These are phyloP conservation scores for Trichoderma breve DNA, from an alignment of 2,329 filamentous ascomycete genomes.

Conservation along the genomic window DNA sequence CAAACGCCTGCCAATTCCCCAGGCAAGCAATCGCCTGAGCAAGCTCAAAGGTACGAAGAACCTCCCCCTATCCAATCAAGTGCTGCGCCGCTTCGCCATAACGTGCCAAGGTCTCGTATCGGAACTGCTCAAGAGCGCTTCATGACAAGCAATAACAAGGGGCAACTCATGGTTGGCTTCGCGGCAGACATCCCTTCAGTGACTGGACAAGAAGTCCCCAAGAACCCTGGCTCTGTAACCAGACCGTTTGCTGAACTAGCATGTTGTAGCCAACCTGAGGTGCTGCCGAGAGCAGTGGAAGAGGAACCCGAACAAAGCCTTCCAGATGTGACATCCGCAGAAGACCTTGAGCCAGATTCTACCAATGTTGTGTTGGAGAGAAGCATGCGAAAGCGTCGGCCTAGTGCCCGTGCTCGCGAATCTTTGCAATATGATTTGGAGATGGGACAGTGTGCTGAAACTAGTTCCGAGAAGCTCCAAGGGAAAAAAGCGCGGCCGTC, in stretches of 20 bases:
- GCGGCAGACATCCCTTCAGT: background rate
- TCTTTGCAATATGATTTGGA: constrained; percentile 5
- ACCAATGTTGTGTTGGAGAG: background rate
- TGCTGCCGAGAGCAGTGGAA: constrained; percentile 4
- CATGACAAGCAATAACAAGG: constrained; percentile 16
- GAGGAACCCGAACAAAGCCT: background rate
- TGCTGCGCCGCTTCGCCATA: background rate
- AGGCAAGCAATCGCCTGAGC: background rate
- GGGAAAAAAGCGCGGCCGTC: background rate
- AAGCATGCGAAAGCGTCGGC: constrained; percentile 7
- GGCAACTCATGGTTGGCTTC: constrained; percentile 14
- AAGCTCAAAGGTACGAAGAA: constrained; percentile 3
- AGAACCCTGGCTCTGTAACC: constrained; percentile 7
- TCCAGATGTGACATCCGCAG: background rate
- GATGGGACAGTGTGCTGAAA: constrained; percentile 5
- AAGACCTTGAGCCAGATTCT: background rate
- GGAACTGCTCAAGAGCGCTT: constrained; percentile 13
- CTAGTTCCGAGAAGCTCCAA: background rate
- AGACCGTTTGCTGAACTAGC: background rate
- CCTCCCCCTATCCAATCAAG: background rate
- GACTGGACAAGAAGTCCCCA: background rate
- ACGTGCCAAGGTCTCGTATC: constrained; percentile 6
- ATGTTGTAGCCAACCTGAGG: background rate
- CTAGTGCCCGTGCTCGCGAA: constrained; percentile 12
- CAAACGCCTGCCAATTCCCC: background rate